Base-by-base conservation (phyloP, 495 filamentous ascomycete genomes). In the Lasiosphaeria ovina region DNA sequence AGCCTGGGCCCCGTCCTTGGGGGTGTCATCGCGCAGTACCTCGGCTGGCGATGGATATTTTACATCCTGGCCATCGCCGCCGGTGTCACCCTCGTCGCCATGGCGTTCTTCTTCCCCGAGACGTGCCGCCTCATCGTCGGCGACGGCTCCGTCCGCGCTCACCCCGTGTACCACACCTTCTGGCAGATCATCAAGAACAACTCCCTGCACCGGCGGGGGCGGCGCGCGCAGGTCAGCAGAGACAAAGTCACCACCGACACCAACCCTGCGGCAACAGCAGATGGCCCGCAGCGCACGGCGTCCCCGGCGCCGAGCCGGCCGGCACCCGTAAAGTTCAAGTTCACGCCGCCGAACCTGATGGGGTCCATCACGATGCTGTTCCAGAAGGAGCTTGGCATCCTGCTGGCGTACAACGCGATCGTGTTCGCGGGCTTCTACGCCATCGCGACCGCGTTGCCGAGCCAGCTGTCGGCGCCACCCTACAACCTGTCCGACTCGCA, bases 11-110 rank as follows among this genome's bases (percentile, higher is more conserved):
- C 67, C 4, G 65, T 70, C 4, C 42, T 90, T 6, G 87, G 87
- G 11, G 87, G 87, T 1, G 62, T 85, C 1, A 66, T 91, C 12
- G 73, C 76, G 8, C 74, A 87, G 44, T 86, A 76, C 45, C 72
- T 87, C 1, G 86, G 86, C 2, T 91, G 87, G 88, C 74, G 85
- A 33, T 76, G 74, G 50, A 86, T 88, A 35, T 92, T 90, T 68
- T 89, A 84, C 83, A 88, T 91, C 54, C 70, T 90, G 33, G 66
- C 77, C 48, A 86, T 87, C 24, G 64, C 79, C 10, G 75, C 74
- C 0, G 79, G 72, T 0, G 64, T 76, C 16, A 76, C 77, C 38
- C 68, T 81, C 3, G 47, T 75, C 3, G 24, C 77, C 0, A 72
- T 85, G 55, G 10, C 81, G 16, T 49, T 81, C 35, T 71, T 78